A percentile compares a stretch with the other conserved stretches of the same genome.
Conservation (phyloP, 2,329 filamentous ascomycete species). For the Clarireedia homoeocarpa region DNA sequence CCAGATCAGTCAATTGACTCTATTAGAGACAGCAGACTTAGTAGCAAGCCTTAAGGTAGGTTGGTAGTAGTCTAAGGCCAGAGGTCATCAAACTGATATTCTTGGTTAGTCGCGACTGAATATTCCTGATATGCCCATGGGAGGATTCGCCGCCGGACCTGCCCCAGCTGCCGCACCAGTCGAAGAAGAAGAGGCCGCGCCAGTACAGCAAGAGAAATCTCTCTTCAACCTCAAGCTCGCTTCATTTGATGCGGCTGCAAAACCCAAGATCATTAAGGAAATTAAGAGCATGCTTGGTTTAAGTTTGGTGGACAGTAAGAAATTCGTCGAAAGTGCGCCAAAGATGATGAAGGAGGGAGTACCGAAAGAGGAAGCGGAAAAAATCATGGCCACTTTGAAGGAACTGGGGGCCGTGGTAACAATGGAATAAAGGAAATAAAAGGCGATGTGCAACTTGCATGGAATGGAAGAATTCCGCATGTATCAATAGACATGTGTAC, state of each 20-base stretch:
- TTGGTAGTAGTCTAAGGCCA: background rate
- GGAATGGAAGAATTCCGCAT: constrained; percentile 17
- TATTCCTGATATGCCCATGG: constrained; percentile 94
- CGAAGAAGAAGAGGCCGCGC: constrained; percentile 82
- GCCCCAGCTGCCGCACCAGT: constrained; percentile 53
- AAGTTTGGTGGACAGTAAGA: constrained; percentile 98
- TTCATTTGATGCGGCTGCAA: constrained; percentile 77
- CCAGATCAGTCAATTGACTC: constrained; percentile 95
- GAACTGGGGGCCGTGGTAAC: constrained; percentile 78
- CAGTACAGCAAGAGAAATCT: constrained; percentile 88
- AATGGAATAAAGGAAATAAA: constrained; percentile 74
- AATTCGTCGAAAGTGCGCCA: constrained; percentile 96
- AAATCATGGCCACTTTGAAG: constrained; percentile 94
- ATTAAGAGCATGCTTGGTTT: constrained; percentile 93
- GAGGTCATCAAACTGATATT: background rate
- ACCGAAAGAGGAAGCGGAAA: constrained; percentile 97
- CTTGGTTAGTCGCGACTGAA: constrained; percentile 72
- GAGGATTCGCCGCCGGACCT: constrained; percentile 68
- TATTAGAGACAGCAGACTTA: constrained; percentile 94
- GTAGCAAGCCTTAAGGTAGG: constrained; percentile 89
- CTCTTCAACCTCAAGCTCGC: constrained; percentile 94
- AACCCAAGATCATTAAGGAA: constrained; percentile 99
- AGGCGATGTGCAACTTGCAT: constrained; percentile 18
- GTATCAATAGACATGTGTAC: constrained; percentile 30
- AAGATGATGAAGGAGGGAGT: constrained; percentile 99